Percentiles rank a stretch among this genome's conserved stretches.
Evolutionary conservation across 2,329 filamentous ascomycete species (phyloP).

Genomic region (Magnaporthales sp.): DNA sequence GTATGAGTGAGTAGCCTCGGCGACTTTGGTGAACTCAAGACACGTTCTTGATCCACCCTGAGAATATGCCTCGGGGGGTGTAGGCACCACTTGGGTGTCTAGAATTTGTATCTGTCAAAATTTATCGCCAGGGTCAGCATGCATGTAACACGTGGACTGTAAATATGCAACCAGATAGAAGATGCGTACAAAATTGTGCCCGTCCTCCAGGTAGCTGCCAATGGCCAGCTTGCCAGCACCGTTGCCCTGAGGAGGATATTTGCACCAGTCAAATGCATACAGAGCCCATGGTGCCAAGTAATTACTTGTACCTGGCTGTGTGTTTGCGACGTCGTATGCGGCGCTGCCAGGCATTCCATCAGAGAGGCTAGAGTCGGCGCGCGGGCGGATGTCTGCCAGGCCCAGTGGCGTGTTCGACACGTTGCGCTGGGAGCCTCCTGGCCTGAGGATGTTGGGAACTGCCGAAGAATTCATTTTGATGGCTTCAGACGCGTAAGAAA

Average conservation of each 20-base stretch:
- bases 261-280: conserved; percentile 98
- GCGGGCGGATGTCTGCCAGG: conserved; percentile 82
- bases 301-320: conserved; percentile 71
- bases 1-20: conserved; percentile 95
- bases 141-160: not conserved
- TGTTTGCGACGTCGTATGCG: conserved; percentile 55
- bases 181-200: conserved; percentile 81
- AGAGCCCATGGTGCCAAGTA: conserved; percentile 91
- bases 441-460: conserved; percentile 51
- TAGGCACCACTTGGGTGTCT: conserved; percentile 70
- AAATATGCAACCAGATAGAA: conserved; percentile 4
- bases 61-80: conserved; percentile 58
- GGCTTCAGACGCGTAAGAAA: not conserved
- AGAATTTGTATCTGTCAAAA: conserved; percentile 81
- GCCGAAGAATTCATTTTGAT: conserved; percentile 19
- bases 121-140: conserved; percentile 1
- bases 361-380: conserved; percentile 71
- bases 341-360: conserved; percentile 56
- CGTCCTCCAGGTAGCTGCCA: conserved; percentile 94
- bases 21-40: conserved; percentile 85
- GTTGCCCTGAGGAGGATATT: conserved; percentile 77
- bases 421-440: conserved; percentile 44
- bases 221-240: conserved; percentile 88
- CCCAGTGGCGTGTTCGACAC: conserved; percentile 70
- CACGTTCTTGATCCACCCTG: conserved; percentile 65